These are phyloP conservation scores for Paracamarosporium sp. DNA, from an alignment of 2,329 filamentous ascomycete species.

Conservation along the genomic window DNA sequence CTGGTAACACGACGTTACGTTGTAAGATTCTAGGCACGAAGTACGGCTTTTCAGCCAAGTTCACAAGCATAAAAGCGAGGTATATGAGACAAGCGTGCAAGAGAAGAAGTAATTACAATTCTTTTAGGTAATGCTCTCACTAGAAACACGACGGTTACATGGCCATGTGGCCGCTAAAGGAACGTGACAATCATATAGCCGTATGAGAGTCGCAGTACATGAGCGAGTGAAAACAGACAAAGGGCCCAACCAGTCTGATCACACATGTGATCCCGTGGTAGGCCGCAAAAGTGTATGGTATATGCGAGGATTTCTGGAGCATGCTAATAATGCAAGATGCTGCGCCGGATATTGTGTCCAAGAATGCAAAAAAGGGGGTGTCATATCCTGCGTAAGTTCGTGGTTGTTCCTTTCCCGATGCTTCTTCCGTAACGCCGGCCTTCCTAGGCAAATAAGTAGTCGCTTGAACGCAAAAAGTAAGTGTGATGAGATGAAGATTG, in stretches of 20 bases:
- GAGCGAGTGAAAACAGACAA: neutral
- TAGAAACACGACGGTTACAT: neutral
- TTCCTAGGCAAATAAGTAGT: neutral
- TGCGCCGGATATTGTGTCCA: neutral
- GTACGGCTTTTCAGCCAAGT: neutral
- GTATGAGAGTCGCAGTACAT: neutral
- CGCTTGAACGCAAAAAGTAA: constrained; percentile 37
- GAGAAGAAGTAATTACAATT: constrained; percentile 25
- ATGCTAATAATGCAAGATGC: neutral
- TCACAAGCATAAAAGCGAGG: neutral
- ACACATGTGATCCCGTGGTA: neutral
- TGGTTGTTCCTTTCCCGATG: constrained; percentile 10
- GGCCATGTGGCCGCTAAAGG: neutral
- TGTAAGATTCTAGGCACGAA: neutral
- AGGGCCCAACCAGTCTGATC: neutral
- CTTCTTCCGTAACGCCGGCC: constrained; percentile 16
- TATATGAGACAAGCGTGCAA: neutral
- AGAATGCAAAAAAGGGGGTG: constrained; percentile 9
- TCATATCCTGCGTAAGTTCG: constrained; percentile 23
- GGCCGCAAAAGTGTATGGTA: constrained; percentile 1
- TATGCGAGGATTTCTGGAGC: neutral
- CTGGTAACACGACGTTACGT: neutral
- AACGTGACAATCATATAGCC: neutral
- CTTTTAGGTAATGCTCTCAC: neutral
- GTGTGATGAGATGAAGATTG: constrained; percentile 6